Conservation (phyloP, 2,329 filamentous ascomycete species). For the Diaporthe velutina region DNA sequence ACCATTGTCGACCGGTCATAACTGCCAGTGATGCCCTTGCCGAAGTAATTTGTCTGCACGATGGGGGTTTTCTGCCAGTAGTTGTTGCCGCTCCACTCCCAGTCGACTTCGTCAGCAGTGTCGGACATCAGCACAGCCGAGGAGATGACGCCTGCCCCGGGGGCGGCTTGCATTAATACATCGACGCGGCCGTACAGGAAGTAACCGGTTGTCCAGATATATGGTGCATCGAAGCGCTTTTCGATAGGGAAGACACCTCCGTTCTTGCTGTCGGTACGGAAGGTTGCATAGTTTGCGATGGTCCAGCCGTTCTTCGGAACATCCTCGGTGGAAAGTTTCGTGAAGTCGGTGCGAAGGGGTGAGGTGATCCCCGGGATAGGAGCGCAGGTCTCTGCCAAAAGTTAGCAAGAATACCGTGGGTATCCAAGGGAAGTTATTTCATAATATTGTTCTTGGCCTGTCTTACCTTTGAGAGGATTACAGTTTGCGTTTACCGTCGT, state of each 20-base stretch:
- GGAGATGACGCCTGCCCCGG: conserved; percentile 13
- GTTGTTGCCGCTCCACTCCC: conserved; percentile 26
- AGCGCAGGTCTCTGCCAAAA: background rate
- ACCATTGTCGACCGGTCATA: conserved; percentile 29
- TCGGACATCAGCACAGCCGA: conserved; percentile 12
- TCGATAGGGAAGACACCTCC: conserved; percentile 19
- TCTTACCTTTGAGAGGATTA: conserved; percentile 22
- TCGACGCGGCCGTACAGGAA: conserved; percentile 24
- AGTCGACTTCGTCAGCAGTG: conserved; percentile 17
- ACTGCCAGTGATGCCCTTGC: conserved; percentile 19
- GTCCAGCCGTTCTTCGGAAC: conserved; percentile 16
- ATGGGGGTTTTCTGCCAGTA: background rate
- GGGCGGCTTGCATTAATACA: conserved; percentile 19
- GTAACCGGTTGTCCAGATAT: conserved; percentile 28
- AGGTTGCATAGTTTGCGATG: conserved; percentile 17
- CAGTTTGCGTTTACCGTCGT: conserved; percentile 16
- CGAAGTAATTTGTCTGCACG: conserved; percentile 27
- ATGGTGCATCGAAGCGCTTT: conserved; percentile 18
- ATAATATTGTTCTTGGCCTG: background rate
- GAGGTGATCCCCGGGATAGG: conserved; percentile 20
- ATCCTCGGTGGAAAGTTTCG: background rate
- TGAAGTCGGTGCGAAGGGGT: conserved; percentile 12
- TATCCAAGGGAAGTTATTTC: background rate
- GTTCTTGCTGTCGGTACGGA: background rate
- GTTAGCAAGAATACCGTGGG: background rate